Conservation (phyloP, 108 stramenopile genomes). For the Skeletonema tropicum region DNA sequence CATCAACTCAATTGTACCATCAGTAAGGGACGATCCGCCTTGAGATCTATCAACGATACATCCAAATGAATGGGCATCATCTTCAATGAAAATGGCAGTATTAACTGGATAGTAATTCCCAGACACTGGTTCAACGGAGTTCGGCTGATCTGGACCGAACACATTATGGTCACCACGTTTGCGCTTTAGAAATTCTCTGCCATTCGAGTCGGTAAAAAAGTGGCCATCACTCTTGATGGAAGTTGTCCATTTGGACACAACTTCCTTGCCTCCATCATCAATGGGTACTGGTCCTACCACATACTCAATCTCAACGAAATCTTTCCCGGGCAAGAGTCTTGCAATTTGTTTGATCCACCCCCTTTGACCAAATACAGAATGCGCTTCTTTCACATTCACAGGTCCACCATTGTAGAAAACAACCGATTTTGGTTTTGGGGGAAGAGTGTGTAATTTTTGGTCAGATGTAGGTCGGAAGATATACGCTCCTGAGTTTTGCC, state of each 20-base stretch:
- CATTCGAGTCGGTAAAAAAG: slow-evolving; percentile 97
- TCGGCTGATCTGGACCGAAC: slow-evolving; percentile 33
- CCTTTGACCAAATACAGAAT: slow-evolving; percentile 64
- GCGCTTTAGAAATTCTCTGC: slow-evolving; percentile 89
- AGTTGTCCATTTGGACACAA: slow-evolving; percentile 79
- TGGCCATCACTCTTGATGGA: slow-evolving; percentile 59
- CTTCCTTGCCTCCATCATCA: slow-evolving; percentile 83
- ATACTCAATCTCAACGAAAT: slow-evolving; percentile 90
- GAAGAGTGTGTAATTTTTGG: slow-evolving; percentile 31
- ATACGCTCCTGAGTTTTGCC: slow-evolving; percentile 94
- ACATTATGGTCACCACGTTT: slow-evolving; percentile 66
- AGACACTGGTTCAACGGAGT: slow-evolving; percentile 77
- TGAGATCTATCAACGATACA: slow-evolving; percentile 89
- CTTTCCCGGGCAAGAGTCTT: slow-evolving; percentile 61
- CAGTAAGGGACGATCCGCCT: slow-evolving; percentile 83
- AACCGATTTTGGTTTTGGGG: slow-evolving; percentile 9
- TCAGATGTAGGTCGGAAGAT: slow-evolving; percentile 90
- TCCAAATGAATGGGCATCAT: slow-evolving; percentile 60
- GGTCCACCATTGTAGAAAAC: slow-evolving; percentile 35
- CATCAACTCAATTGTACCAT: slow-evolving; percentile 93
- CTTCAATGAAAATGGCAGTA: slow-evolving; percentile 89
- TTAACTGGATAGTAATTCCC: slow-evolving; percentile 97
- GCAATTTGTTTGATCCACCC: slow-evolving; percentile 86
- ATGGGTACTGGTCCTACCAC: slow-evolving; percentile 92
- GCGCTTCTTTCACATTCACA: slow-evolving; percentile 73